Evolutionary conservation across 768 basidiomycete species (phyloP).

Genomic region (Podaxis sp.): DNA sequence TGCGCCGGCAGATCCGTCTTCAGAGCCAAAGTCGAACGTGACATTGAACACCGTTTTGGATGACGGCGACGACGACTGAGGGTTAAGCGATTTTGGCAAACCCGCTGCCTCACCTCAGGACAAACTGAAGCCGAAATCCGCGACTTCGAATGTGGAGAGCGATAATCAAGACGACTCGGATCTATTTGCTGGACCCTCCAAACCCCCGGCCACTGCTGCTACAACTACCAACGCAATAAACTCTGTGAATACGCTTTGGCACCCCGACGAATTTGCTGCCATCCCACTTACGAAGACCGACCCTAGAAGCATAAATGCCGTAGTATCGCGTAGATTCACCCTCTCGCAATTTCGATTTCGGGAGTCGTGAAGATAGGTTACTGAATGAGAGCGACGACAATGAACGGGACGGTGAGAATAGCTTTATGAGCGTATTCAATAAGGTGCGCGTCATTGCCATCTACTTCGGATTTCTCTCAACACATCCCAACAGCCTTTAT

Average conservation of each 20-base stretch:
- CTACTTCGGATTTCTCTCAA: no score
- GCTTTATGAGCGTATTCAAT: conserved; percentile 66
- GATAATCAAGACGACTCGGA: no score
- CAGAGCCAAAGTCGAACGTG: no score
- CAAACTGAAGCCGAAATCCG: no score
- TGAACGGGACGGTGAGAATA: conserved; percentile 37
- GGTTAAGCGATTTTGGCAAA: no score
- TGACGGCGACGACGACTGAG: no score
- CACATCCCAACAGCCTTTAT: neutral
- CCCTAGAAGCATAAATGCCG: conserved; percentile 7
- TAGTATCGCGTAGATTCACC: conserved; percentile 30
- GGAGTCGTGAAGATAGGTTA: conserved; percentile 41
- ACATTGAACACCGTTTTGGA: no score
- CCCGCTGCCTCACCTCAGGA: no score
- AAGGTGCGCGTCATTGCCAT: conserved; percentile 28
- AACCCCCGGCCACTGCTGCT: no score
- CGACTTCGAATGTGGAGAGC: no score
- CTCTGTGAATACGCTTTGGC: conserved; percentile 32
- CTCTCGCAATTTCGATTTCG: conserved; percentile 64
- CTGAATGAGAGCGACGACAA: neutral
- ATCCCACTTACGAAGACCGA: conserved; percentile 18
- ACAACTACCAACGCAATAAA: no score
- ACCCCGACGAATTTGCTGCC: conserved; percentile 43
- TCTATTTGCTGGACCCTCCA: no score
- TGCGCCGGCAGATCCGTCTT: conserved; percentile 8